Evolutionary conservation across 345 rosid species (phyloP), one percentile per base, ranked within the genome.

Genomic region (Citrus sp.): DNA sequence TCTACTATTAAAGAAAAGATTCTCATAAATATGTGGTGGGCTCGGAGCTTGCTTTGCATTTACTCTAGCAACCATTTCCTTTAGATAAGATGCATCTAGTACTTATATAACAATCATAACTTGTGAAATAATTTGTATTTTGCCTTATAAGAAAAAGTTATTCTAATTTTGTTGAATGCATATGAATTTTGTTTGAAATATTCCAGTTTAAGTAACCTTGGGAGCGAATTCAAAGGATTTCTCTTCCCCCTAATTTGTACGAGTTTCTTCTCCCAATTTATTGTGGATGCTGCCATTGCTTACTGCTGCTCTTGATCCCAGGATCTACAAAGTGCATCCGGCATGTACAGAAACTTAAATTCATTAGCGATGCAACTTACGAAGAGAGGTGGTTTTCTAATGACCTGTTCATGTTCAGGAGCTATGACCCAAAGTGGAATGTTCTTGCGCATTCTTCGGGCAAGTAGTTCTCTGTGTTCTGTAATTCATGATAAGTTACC

Each of bases 341-440:
- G 97, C 76, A 93, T 95, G 97, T 93, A 92, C 81, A 92, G 89
- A 84, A 92, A 90, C 77, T 81, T 92, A 65, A 95, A 95, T 80
- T 86, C 92, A 9, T 73, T 93, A 74, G 97, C 98, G 9, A 89
- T 93, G 97, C 85, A 86, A 82, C 71, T 95, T 79, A 90, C 93
- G 5, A 89, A 81, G 82, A 88, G 82, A 80, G 98, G 95, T 4
- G 97, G 99, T 68, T 90, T 95, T 80, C 87, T 92, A 78, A 93
- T 95, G 97, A 93, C 97, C 28, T 95, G 97, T 65, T 93, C 98
- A 19, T 93, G 97, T 85, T 95, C 98, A 5, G 98, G 99, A 80
- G 97, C 98, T 6, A 89, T 92, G 93, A 92, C 99, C 14, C 95
- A 89, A 81, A 95, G 98, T 51, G 94, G 98, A 25, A 86, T 63